Evolutionary conservation across 345 rosid species (phyloP).

Genomic region (Boechera stricta): DNA sequence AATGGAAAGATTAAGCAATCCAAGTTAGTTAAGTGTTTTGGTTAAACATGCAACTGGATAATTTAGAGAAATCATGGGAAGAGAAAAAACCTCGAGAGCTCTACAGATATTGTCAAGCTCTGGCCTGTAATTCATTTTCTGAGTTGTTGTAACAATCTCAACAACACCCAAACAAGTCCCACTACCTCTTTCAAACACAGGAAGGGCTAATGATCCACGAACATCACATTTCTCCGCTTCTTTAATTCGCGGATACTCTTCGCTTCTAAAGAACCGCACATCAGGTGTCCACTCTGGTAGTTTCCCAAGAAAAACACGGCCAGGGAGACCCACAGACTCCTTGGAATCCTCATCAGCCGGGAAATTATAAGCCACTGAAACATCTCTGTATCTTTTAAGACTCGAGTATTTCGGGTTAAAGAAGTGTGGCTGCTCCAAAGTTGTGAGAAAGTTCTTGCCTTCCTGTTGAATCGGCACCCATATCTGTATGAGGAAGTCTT

Average conservation of each 20-base stretch:
- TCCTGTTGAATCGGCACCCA: slow-evolving; percentile 82
- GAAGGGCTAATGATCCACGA: slow-evolving; percentile 86
- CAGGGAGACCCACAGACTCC: slow-evolving; percentile 79
- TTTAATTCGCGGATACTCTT: slow-evolving; percentile 81
- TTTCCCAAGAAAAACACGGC: slow-evolving; percentile 81
- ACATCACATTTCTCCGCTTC: slow-evolving; percentile 68
- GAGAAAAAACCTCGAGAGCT: slow-evolving; percentile 83
- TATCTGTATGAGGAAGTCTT: slow-evolving; percentile 76
- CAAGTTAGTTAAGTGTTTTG: neutral
- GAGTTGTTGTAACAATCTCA: slow-evolving; percentile 82
- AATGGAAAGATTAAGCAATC: neutral
- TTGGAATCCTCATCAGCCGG: slow-evolving; percentile 72
- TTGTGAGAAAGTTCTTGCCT: slow-evolving; percentile 76
- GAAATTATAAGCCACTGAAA: slow-evolving; percentile 68
- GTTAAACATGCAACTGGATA: neutral
- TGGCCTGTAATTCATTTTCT: slow-evolving; percentile 66
- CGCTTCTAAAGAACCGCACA: slow-evolving; percentile 75
- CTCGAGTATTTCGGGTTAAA: slow-evolving; percentile 59
- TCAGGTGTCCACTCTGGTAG: slow-evolving; percentile 98
- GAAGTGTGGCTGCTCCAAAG: slow-evolving; percentile 75
- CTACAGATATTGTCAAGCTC: slow-evolving; percentile 83
- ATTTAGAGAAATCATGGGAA: slow-evolving; percentile 11
- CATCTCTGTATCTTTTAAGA: slow-evolving; percentile 72
- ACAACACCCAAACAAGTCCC: slow-evolving; percentile 87
- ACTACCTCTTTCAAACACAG: slow-evolving; percentile 80